Evolutionary conservation across 2,329 filamentous ascomycete genomes (phyloP).

Genomic region (Onygenales sp.): DNA sequence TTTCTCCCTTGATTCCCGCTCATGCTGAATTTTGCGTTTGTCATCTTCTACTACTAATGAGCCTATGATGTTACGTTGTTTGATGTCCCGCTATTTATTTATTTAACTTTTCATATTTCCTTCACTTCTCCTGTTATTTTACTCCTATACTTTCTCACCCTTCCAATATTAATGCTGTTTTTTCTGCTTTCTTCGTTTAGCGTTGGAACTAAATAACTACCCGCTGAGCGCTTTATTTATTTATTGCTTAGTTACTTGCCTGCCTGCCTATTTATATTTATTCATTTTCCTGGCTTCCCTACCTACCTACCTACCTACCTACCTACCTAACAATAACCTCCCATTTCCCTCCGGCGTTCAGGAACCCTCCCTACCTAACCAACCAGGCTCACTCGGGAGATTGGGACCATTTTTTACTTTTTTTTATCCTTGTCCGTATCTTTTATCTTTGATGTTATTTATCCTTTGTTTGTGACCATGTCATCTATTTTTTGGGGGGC

Average conservation of each 20-base stretch:
- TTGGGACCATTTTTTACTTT: too few relatives aligned
- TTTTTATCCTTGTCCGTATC: background rate
- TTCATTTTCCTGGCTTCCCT: too few relatives aligned
- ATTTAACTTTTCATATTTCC: slow-evolving; percentile 2
- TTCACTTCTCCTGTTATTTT: slow-evolving; percentile 4
- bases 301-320: too few relatives aligned
- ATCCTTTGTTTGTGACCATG: background rate
- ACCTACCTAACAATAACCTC: too few relatives aligned
- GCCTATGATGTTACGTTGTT: background rate
- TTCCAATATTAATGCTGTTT: slow-evolving; percentile 5
- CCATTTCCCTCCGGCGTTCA: too few relatives aligned
- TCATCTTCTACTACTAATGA: background rate
- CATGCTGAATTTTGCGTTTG: background rate
- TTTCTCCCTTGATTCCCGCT: too few relatives aligned
- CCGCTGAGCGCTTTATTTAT: too few relatives aligned
- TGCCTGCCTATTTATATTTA: too few relatives aligned
- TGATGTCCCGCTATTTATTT: background rate
- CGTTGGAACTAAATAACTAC: too few relatives aligned
- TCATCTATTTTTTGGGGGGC: background rate
- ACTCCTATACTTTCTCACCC: slow-evolving; percentile 1
- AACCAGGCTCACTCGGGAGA: too few relatives aligned
- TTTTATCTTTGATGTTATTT: background rate
- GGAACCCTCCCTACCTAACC: too few relatives aligned
- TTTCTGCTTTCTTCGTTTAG: background rate
- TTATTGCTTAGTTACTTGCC: too few relatives aligned